Conservation (phyloP, 2,329 filamentous ascomycete species). For the Anthostomella pinea region DNA sequence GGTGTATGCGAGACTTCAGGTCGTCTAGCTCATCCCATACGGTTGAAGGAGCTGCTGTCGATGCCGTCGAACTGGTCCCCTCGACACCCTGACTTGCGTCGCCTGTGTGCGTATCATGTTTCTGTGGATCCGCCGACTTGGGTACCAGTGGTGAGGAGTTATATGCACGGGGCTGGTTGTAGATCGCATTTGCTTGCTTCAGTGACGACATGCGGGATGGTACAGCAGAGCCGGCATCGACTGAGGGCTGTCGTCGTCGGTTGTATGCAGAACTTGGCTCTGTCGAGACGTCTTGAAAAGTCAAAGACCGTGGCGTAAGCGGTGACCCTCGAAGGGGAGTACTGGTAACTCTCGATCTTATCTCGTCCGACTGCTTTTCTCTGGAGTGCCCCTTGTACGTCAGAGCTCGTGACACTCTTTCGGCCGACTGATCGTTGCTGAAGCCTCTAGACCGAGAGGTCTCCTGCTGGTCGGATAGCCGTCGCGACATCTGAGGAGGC, state of each 20-base stretch:
- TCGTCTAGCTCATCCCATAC: slow-evolving; percentile 98
- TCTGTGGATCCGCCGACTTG: slow-evolving; percentile 38
- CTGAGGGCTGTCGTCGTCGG: slow-evolving; percentile 44
- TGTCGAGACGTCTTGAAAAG: slow-evolving; percentile 42
- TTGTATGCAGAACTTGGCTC: slow-evolving; percentile 25
- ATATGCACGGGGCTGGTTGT: slow-evolving; percentile 45
- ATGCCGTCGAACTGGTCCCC: slow-evolving; percentile 81
- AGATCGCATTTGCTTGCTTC: slow-evolving; percentile 38
- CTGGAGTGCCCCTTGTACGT: slow-evolving; percentile 41
- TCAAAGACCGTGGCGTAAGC: slow-evolving; percentile 47
- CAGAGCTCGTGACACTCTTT: slow-evolving; percentile 40
- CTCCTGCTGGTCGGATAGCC: slow-evolving; percentile 57
- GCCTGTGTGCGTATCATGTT: slow-evolving; percentile 33
- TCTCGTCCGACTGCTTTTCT: slow-evolving; percentile 41
- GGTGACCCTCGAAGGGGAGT: slow-evolving; percentile 42
- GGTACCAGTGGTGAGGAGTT: slow-evolving; percentile 60
- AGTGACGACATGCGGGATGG: slow-evolving; percentile 43
- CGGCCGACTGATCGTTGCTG: slow-evolving; percentile 41
- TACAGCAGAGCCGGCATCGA: slow-evolving; percentile 41
- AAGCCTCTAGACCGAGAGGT: slow-evolving; percentile 38
- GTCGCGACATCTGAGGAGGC: slow-evolving; percentile 49
- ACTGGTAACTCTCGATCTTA: slow-evolving; percentile 37
- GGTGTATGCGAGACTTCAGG: slow-evolving; percentile 86
- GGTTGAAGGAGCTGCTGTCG: slow-evolving; percentile 84
- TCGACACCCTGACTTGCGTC: slow-evolving; percentile 50